Conservation (phyloP, 257 asterid species). For the Solanum sparsipilum region DNA sequence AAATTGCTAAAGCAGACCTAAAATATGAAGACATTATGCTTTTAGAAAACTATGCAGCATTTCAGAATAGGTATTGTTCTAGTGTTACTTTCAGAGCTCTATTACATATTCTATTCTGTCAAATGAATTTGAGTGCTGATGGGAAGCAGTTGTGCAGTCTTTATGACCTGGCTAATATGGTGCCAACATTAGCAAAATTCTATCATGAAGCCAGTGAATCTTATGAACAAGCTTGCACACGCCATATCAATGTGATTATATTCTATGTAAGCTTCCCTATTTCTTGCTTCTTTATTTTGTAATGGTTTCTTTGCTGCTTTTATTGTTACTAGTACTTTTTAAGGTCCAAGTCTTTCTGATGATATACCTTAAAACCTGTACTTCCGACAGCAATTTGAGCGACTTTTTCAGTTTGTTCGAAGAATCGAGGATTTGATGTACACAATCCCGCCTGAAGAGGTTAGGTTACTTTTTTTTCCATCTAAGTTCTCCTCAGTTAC, state of each 20-base stretch:
- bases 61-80: constrained; percentile 71
- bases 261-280: constrained; percentile 51
- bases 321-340: not conserved
- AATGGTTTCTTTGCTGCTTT: not conserved
- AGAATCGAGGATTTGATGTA: constrained; percentile 76
- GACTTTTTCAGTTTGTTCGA: constrained; percentile 85
- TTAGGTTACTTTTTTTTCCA: not conserved
- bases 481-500: not conserved
- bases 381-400: constrained; percentile 77
- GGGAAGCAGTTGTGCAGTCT: constrained; percentile 47
- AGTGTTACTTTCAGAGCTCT: not conserved
- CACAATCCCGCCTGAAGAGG: constrained; percentile 85
- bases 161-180: constrained; percentile 94
- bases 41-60: constrained; percentile 94
- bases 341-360: not conserved
- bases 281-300: not conserved
- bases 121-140: constrained; percentile 8
- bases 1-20: constrained; percentile 74
- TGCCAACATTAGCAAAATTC: constrained; percentile 86
- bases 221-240: constrained; percentile 85
- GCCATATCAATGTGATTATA: constrained; percentile 77
- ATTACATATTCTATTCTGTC: not conserved
- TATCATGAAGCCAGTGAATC: constrained; percentile 98
- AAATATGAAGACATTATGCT: constrained; percentile 79
- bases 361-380: not conserved